A percentile compares a stretch with the other conserved stretches of the same genome.
These are phyloP conservation scores for Apiospora aurea DNA, from an alignment of 2,329 filamentous ascomycete genomes.

Conservation along the genomic window DNA sequence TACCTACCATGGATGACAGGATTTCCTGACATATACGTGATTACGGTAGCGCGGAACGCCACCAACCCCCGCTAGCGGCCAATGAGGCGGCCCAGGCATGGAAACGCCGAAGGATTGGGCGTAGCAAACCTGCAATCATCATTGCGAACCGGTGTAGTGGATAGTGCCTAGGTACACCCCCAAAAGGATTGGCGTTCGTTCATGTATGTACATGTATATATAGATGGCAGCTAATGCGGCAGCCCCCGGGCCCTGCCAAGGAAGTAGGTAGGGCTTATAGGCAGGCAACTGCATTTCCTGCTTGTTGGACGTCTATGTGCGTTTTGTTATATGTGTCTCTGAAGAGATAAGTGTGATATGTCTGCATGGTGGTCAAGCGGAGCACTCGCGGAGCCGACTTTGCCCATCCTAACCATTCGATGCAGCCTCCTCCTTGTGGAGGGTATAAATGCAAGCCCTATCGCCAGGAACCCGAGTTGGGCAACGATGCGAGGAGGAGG, in stretches of 20 bases:
- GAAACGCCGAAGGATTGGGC: not conserved
- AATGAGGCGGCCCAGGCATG: not conserved
- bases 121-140: constrained; percentile 2
- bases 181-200: no score
- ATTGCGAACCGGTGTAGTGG: not conserved
- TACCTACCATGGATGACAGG: not conserved
- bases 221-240: not conserved
- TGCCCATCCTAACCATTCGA: not conserved
- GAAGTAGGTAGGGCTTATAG: not conserved
- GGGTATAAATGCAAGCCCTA: not conserved
- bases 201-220: not conserved
- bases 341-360: not conserved
- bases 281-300: not conserved
- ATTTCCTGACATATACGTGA: constrained; percentile 4
- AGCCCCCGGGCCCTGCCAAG: not conserved
- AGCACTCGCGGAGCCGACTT: not conserved
- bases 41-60: constrained; percentile 5
- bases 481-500: not conserved
- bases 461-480: not conserved
- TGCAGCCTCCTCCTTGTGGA: not conserved
- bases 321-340: not conserved
- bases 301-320: not conserved
- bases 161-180: no score
- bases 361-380: not conserved
- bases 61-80: not conserved